phyloP scores from a whole-genome alignment of 129 eudicot species.

The Helianthus tuberosus region DNA sequence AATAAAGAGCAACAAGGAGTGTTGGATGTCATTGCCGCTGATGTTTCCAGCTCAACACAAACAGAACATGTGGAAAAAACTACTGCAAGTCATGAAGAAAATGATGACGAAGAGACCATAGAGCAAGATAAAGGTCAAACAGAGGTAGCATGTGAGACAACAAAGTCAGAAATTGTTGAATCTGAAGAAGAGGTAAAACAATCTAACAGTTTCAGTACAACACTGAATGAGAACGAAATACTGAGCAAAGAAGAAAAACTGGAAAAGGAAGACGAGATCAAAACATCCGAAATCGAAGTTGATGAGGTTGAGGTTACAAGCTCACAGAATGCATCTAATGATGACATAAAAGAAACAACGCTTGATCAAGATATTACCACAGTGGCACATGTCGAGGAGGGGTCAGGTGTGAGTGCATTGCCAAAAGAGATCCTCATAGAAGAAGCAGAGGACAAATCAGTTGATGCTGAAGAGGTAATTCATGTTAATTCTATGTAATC shows the following conservation, averaged over 20 bases:
- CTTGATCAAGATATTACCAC: constrained; percentile 2
- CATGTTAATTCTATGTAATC: constrained; percentile 16
- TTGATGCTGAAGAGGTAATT: constrained; percentile 27
- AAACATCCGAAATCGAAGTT: background rate
- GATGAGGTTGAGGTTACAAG: constrained; percentile 14
- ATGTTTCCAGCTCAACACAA: constrained; percentile 23
- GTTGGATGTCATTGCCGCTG: constrained; percentile 1
- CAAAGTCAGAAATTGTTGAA: constrained; percentile 19
- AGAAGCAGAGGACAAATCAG: constrained; percentile 21
- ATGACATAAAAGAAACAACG: constrained; percentile 22
- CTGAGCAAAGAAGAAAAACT: background rate
- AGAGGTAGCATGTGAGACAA: constrained; percentile 21
- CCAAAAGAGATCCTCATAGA: constrained; percentile 18
- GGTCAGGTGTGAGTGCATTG: constrained; percentile 5
- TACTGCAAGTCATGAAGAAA: background rate
- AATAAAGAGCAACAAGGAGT: constrained; percentile 1
- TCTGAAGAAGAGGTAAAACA: constrained; percentile 10
- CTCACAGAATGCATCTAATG: constrained; percentile 5
- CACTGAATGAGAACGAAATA: background rate
- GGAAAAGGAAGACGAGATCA: constrained; percentile 12
- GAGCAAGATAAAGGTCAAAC: constrained; percentile 22
- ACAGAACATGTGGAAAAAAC: background rate
- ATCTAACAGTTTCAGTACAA: background rate
- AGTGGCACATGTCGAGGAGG: constrained; percentile 16
- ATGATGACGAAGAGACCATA: constrained; percentile 14